Base-by-base conservation (phyloP, 306 rosid genomes). In the Cucurbita maxima region DNA sequence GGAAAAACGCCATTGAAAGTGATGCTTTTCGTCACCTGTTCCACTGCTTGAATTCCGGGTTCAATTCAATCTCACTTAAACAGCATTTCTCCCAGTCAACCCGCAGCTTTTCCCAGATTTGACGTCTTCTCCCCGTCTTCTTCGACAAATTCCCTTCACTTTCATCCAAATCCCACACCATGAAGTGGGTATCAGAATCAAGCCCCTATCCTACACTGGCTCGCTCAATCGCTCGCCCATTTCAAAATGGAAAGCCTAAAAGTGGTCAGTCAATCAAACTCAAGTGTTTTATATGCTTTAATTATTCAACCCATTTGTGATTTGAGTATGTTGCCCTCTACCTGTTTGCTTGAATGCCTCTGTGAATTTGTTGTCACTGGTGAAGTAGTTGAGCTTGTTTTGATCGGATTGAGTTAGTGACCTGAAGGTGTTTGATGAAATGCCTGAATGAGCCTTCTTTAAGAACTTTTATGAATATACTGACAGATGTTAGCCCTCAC, bases 21-120 rank as follows among this genome's bases (percentile, higher is more conserved):
- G 73, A 69, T 69, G 73, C 57, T 25, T 25, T 20, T 38, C 15
- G 55, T 20, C 55, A 67, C 72, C 72, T 67, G 72, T 36, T 63
- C 51, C 72, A 3, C 15, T 44, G 58, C 73, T 69, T 69, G 73
- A 69, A 47, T 69, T 69, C 73, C 73, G 73, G 73, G 57, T 69
- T 69, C 20, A 69, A 22, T 69, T 30, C 34, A 30, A 30, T 30
- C 34, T 30, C 72, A 66, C 52, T 66, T 30, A 30, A 30, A 30
- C 34, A 30, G 3, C 34, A 2, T 30, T 30, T 41, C 37, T 69
- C 15, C 38, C 8, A 25, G 73, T 69, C 73, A 69, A 69, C 48
- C 48, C 4, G 58, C 73, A 48, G 56, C 57, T 25, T 69, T 69
- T 14, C 54, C 73, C 22, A 69, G 73, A 69, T 69, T 69, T 69